Conservation (phyloP, 2,329 filamentous ascomycete species). For the Fusarium redolens region DNA sequence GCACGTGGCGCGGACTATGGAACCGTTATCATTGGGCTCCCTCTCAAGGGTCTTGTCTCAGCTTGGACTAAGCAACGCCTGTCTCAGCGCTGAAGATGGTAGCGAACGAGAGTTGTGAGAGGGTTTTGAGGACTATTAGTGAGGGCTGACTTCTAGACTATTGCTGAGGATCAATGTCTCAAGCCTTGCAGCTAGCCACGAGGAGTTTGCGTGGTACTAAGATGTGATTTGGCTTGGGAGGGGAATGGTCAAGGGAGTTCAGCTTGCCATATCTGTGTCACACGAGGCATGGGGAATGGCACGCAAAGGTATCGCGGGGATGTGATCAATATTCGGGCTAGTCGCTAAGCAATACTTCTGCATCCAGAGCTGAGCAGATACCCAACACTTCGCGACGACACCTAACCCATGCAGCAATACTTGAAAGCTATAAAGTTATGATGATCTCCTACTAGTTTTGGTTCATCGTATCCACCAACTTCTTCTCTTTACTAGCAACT, state of each 20-base stretch:
- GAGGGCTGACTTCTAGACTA: neutral
- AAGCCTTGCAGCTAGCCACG: neutral
- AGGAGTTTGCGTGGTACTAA: neutral
- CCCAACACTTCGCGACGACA: too few species aligned
- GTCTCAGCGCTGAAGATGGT: neutral
- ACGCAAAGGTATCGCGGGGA: neutral
- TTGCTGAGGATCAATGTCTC: neutral
- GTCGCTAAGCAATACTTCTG: neutral
- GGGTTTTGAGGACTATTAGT: neutral
- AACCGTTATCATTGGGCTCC: neutral
- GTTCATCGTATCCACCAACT: neutral
- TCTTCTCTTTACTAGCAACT: neutral
- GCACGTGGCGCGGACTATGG: neutral
- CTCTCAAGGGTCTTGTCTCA: neutral
- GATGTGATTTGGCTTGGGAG: neutral
- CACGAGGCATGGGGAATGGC: neutral
- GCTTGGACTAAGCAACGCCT: neutral
- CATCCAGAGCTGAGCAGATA: neutral
- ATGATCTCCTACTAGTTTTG: neutral
- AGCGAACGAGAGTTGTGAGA: neutral
- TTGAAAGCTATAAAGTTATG: neutral
- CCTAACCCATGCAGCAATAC: too few species aligned
- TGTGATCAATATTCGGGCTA: neutral
- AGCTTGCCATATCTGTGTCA: neutral
- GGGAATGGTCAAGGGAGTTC: neutral